Evolutionary conservation across 768 basidiomycete genomes (phyloP), one percentile per base, ranked within the genome.

Genomic region (Calocybe gangraenosa): DNA sequence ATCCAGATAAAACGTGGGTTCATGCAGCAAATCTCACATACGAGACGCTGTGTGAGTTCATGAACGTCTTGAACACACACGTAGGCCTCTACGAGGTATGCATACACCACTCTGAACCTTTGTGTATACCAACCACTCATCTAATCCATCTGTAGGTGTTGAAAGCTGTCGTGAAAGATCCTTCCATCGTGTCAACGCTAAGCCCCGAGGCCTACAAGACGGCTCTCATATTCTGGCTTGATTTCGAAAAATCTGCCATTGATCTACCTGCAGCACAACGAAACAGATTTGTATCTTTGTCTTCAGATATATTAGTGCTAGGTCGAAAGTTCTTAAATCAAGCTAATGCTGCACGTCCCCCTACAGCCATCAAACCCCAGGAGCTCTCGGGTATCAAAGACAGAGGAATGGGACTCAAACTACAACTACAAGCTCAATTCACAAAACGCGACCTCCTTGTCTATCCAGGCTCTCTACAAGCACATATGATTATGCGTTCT

Each of bases 171-270:
- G 64, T 92, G 45, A 75, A 75, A 18, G 86, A 92, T 61, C 70
- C 76, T 3, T 72, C 76, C 18, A 75, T 92, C 31, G 76, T 84
- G 22, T 69, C 75, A 40, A 79, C 80, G 0, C 74, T 91, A 41
- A 77, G 74, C 40, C 78, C 76, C 10, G 90, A 92, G 58, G 90
- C 85, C n/a, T 68, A 79, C 43, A 81, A 86, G 52, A 92, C 94
- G 5, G 93, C 96, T 21, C 74, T 88, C 18, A 94, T 94, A 49
- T 98, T 98, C 66, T 86, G 92, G 78, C 78, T 87, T 37, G 96
- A 98, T 72, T 99, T 99, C 65, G 91, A 96, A 60, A 93, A 93
- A 63, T 98, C 94, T 11, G 95, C 92, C 7, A 94, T 98, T 51
- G 78, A 94, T 61, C 75, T 99, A 10, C 85, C 92, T 8, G 78